Base-by-base conservation (phyloP, 805 yeast species). In the Metschnikowia baotianmanensis region DNA sequence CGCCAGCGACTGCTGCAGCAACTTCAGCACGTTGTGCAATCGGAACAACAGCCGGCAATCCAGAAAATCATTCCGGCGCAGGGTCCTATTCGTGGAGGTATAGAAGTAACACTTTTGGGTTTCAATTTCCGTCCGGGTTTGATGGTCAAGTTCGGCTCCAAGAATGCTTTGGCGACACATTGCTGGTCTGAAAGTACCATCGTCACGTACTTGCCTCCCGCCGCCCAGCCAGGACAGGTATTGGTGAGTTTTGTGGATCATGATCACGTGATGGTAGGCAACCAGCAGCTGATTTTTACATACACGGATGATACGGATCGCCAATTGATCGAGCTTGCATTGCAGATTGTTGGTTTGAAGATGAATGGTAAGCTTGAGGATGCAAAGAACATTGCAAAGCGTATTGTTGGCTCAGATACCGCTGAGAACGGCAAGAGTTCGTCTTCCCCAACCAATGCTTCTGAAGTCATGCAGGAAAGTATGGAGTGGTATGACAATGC, bases 301-400 rank as follows among this genome's bases (percentile, higher is more conserved):
- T 93, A 93, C 57, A 76, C 88, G 32, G 97, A 93, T 65, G 99
- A 93, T 58, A 86, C 96, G 8, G 99, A 93, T 63, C 77, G 93
- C 50, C 96, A 91, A 62, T 74, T 93, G 58, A 86, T 91, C 58
- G 99, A 93, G 65, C 71, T 93, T 48, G 99, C 99, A 2, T 72
- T 93, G 53, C 98, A 93, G 59, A 93, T 93, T 53, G 96, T 93
- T 29, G 99, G 99, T 2, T 71, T 90, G 63, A 91, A 91, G 65
- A 89, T 91, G 96, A 90, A 88, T 57, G 99, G 98, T 43, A 83
- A 83, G 55, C 69, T 93, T 43, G 98, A 93, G 58, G 97, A 91
- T 62, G 97, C 98, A 2, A 80, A 86, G 51, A 89, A 88, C 57
- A 86, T 93, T 53, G 98, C 98, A 1, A 83, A 84, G 61, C 73